A percentile compares a stretch with the other conserved stretches of the same genome.
Evolutionary conservation across 1,284 basidiomycete genomes (phyloP).

Genomic region (Vanrija pseudolonga): DNA sequence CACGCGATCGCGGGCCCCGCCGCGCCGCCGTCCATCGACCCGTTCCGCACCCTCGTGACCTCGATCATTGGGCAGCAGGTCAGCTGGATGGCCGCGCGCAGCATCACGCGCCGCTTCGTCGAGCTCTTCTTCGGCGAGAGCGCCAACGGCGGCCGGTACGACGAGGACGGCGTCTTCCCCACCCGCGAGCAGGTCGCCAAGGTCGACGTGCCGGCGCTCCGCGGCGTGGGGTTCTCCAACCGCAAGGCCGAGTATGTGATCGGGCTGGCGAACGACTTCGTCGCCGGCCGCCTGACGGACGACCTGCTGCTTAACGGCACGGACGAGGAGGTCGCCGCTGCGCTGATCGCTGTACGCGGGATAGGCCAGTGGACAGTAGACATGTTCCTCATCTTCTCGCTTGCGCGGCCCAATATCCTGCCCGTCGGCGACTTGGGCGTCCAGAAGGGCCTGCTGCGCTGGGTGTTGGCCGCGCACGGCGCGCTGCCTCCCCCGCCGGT

Average conservation of each 20-base stretch:
- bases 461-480: slow-evolving; percentile 66
- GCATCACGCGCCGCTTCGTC: slow-evolving; percentile 78
- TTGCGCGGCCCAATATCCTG: slow-evolving; percentile 74
- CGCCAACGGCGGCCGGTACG: slow-evolving; percentile 5
- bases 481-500: slow-evolving; percentile 22
- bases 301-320: slow-evolving; percentile 64
- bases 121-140: slow-evolving; percentile 62
- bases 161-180: slow-evolving; percentile 56
- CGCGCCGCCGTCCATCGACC: slow-evolving; percentile 23
- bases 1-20: background rate
- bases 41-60: slow-evolving; percentile 59
- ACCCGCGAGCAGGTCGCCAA: slow-evolving; percentile 63
- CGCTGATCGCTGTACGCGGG: slow-evolving; percentile 73
- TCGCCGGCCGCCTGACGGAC: slow-evolving; percentile 69
- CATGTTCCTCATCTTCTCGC: slow-evolving; percentile 86
- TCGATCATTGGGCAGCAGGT: slow-evolving; percentile 85
- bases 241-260: slow-evolving; percentile 84
- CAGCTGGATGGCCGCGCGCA: slow-evolving; percentile 80
- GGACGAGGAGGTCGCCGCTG: slow-evolving; percentile 69
- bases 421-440: slow-evolving; percentile 79
- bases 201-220: slow-evolving; percentile 59
- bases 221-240: slow-evolving; percentile 68
- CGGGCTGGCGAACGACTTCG: slow-evolving; percentile 71
- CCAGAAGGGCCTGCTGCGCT: slow-evolving; percentile 70
- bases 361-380: slow-evolving; percentile 69